These are phyloP conservation scores for Candida ulmi DNA, from an alignment of 805 yeast species.

Conservation along the genomic window DNA sequence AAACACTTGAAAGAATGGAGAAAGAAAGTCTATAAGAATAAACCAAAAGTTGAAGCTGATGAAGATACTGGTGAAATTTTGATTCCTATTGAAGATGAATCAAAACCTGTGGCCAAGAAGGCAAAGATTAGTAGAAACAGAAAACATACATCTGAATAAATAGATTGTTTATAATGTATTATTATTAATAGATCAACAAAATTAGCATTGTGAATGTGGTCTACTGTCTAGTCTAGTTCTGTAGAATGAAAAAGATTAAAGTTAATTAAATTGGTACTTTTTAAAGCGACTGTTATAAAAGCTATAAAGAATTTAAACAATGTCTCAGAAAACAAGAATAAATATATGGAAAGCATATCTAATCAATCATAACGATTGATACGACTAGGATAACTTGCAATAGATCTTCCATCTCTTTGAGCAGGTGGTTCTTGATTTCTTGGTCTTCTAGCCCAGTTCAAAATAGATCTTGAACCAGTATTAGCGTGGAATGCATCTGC, in stretches of 20 bases:
- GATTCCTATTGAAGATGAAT: conserved; percentile 19
- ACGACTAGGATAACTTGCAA: conserved; percentile 21
- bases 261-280: too few species aligned
- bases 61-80: conserved; percentile 21
- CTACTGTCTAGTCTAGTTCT: too few species aligned
- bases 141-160: conserved; percentile 1
- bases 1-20: conserved; percentile 88
- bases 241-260: too few species aligned
- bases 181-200: too few species aligned
- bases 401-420: conserved; percentile 22
- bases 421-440: conserved; percentile 9
- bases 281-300: too few species aligned
- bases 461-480: conserved; percentile 29
- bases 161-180: not conserved
- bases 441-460: conserved; percentile 18
- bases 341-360: too few species aligned
- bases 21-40: conserved; percentile 65
- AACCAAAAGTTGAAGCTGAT: conserved; percentile 36
- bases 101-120: conserved; percentile 3
- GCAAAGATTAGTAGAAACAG: conserved; percentile 2
- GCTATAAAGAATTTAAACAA: too few species aligned
- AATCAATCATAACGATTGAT: conserved; percentile 21
- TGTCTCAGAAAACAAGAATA: too few species aligned
- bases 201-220: too few species aligned
- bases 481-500: conserved; percentile 7